Conservation (phyloP, 306 rosid species). For the Cicer yamashitae region DNA sequence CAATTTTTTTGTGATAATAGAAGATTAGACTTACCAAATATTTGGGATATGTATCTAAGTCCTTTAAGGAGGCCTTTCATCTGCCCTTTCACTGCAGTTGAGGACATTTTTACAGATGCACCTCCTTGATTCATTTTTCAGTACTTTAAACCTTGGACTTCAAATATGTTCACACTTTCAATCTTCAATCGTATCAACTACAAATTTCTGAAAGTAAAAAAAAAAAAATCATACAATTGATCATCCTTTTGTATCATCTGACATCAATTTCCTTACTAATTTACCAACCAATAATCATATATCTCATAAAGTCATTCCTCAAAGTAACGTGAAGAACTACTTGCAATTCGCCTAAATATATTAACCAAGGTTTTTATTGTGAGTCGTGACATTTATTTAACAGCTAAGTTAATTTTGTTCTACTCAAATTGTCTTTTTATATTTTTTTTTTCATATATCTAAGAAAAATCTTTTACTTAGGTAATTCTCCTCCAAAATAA, state of each 20-base stretch:
- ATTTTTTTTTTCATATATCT: neutral
- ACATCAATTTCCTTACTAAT: neutral
- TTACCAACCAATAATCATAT: neutral
- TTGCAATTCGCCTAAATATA: neutral
- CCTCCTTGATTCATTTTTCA: conserved; percentile 29
- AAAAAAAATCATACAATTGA: neutral
- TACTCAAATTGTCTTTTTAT: too few relatives aligned
- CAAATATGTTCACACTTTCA: conserved; percentile 31
- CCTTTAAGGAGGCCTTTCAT: conserved; percentile 85
- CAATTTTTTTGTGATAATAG: neutral
- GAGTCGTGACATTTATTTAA: too few relatives aligned
- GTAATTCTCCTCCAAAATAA: too few relatives aligned
- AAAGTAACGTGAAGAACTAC: neutral
- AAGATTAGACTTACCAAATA: conserved; percentile 67
- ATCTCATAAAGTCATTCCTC: neutral
- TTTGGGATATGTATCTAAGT: conserved; percentile 78
- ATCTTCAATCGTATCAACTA: conserved; percentile 40
- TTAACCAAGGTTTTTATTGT: too few relatives aligned
- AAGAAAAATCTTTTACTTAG: neutral
- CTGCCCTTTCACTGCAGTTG: conserved; percentile 58
- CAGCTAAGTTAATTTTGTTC: too few relatives aligned
- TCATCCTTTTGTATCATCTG: neutral
- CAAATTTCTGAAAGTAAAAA: conserved; percentile 29
- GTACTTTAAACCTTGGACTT: conserved; percentile 21
- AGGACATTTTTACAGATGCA: conserved; percentile 45